Base-by-base conservation (phyloP, 768 basidiomycete species). In the Trametes cinnabarina region DNA sequence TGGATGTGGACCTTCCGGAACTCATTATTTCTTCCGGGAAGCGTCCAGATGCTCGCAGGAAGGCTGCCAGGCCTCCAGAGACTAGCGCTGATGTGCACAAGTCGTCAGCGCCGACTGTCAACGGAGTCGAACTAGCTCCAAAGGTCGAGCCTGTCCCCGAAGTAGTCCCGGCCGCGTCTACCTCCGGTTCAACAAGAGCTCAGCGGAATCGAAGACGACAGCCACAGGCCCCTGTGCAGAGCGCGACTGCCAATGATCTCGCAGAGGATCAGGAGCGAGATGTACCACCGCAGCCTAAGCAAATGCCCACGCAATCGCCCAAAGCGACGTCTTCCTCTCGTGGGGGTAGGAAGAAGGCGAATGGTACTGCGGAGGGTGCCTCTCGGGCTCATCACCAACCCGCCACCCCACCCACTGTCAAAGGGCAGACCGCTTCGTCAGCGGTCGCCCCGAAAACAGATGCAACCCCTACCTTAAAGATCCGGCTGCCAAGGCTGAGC, bases 401-500 rank as follows among this genome's bases (percentile, higher is more conserved):
- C 2, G 23, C n/a, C 2, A 61, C 60, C 3, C 60, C 60, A 4
- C 46, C 58, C 23, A 35, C 60, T 4, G 41, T 40, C 11, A 55
- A 55, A 9, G 58, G 58, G 7, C 41, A 54, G 37, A 34, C 30
- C 17, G 57, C 63, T 49, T 41, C 68, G 35, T 64, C 69, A 62
- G 66, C 30, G 64, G 66, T 5, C n/a, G 64, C 63, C 5, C 57
- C 4, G 19, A 58, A 58, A 26, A 40, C 47, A 2, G 50, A 63
- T n/a, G 58, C 57, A 28, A 66, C 67, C 15, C 65, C 66, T 2
- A 63, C 69, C 2, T 56, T 71, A 30, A 71, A 70, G 63, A 71
- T 71, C 26, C 69, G 70, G 19, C 57, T 71, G 23, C 70, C 69
- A 9, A 55, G 66, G 26, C 56, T 66, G 5, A 55, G 58, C 20